Base-by-base conservation (phyloP, 371 early-diverging fungal genomes). In the Mortierella sp. region DNA sequence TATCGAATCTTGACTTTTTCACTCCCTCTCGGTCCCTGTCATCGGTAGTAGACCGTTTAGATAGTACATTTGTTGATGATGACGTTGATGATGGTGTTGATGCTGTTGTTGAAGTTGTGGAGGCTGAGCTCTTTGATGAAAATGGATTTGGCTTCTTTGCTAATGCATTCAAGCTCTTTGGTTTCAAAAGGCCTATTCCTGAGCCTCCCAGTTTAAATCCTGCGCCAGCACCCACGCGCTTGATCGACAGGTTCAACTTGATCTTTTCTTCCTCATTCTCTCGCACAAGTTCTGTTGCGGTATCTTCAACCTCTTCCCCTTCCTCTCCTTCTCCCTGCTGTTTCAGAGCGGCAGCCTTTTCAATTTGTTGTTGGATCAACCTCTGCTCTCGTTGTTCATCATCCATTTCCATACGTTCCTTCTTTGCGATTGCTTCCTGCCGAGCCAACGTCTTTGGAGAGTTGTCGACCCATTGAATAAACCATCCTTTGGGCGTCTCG, bases 391-490 rank as follows among this genome's bases (percentile, higher is more conserved):
- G 86, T 76, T 97, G 94, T 60, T 97, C 97, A 43, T 95, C 97
- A 61, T 92, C 92, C 81, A 90, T 88, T 49, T 91, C 92, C 68
- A 86, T 82, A 40, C 95, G 86, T 42, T 95, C 96, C 85, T 95
- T 95, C 70, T 93, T 94, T 75, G 85, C 85, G 49, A 95, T 91
- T 9, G 96, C 95, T 60, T 94, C 95, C 87, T 94, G 91, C 72
- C 90, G 85, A 0, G 93, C 94, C 54, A 96, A 68, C 2, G 96
- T 90, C 75, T 95, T 94, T 15, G 97, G 96, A 28, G 93, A 91
- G 64, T 92, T 93, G 67, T 98, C 99, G 28, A 98, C 91, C 97
- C 96, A 98, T 57, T 89, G 84, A 32, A 98, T 91, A 77, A 92
- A 92, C 89, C 94, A 95, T 0, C 98, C 98, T 76, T 94, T 91